These are phyloP conservation scores for Andrographis paniculata DNA, from an alignment of 305 asterid species.

Conservation along the genomic window DNA sequence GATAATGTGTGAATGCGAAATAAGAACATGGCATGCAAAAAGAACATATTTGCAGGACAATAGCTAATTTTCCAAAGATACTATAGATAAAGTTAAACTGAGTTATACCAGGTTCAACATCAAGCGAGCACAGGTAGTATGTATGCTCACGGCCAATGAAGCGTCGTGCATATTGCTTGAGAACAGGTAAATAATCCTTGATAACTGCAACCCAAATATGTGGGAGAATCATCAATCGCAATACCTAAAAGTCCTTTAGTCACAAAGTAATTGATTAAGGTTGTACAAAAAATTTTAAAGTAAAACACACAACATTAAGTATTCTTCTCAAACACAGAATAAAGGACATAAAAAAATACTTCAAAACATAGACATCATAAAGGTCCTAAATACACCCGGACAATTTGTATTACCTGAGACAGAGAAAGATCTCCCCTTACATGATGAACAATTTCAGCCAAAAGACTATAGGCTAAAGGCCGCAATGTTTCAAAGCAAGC, in stretches of 20 bases:
- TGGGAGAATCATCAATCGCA: background rate
- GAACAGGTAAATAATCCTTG: conserved; percentile 92
- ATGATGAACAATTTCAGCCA: conserved; percentile 99
- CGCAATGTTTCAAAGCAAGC: conserved; percentile 98
- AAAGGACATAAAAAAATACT: background rate
- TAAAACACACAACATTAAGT: too few relatives aligned
- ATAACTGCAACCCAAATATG: conserved; percentile 65
- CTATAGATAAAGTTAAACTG: conserved; percentile 6
- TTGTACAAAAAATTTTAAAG: too few relatives aligned
- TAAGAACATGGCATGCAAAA: background rate
- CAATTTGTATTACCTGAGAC: conserved; percentile 62
- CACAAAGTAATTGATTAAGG: too few relatives aligned
- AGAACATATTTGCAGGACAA: too few relatives aligned
- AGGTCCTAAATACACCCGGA: conserved; percentile 5
- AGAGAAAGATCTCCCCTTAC: conserved; percentile 91
- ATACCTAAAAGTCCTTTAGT: too few relatives aligned
- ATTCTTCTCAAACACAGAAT: background rate
- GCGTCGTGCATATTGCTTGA: conserved; percentile 99
- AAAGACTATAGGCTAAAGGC: conserved; percentile 98
- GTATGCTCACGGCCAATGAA: conserved; percentile 90
- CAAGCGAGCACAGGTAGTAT: conserved; percentile 98
- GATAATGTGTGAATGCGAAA: conserved; percentile 1
- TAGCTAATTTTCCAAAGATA: too few relatives aligned
- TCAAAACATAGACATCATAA: background rate
- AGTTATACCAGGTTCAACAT: conserved; percentile 91